These are phyloP conservation scores for Chondrostereum purpureum DNA, from an alignment of 1,284 basidiomycete genomes.

Conservation along the genomic window DNA sequence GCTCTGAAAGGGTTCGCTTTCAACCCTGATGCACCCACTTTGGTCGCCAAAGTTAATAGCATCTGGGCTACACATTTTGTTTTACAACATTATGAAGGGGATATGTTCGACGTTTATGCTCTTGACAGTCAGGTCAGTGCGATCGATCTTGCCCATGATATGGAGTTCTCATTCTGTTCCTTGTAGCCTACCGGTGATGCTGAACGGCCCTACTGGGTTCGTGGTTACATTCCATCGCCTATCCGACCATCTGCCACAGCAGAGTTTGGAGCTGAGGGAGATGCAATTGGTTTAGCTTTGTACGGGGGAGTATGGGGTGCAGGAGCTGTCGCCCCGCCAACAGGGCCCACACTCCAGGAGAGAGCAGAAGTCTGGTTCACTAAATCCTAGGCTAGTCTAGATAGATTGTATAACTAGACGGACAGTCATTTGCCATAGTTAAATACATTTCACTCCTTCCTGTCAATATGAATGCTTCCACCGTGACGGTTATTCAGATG, in stretches of 20 bases:
- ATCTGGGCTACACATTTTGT: conserved; percentile 14
- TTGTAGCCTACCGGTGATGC: conserved; percentile 13
- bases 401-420: no score
- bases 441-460: no score
- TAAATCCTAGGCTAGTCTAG: no score
- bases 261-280: conserved; percentile 6
- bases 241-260: no score
- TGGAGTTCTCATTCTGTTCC: no score
- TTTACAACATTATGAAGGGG: conserved; percentile 18
- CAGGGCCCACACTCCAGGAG: conserved; percentile 16
- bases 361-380: conserved; percentile 22
- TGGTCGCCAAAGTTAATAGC: conserved; percentile 15
- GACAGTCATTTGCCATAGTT: no score
- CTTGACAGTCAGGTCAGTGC: conserved; percentile 14
- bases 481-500: no score
- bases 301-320: conserved; percentile 18
- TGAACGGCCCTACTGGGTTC: conserved; percentile 13
- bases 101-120: conserved; percentile 15
- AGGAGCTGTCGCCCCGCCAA: conserved; percentile 8
- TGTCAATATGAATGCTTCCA: no score
- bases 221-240: no score
- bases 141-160: no score
- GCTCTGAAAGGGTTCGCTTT: conserved; percentile 17
- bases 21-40: conserved; percentile 16
- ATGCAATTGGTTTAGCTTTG: conserved; percentile 14